Base-by-base conservation (phyloP, 2,329 filamentous ascomycete genomes). In the Plenodomus tracheiphilus region DNA sequence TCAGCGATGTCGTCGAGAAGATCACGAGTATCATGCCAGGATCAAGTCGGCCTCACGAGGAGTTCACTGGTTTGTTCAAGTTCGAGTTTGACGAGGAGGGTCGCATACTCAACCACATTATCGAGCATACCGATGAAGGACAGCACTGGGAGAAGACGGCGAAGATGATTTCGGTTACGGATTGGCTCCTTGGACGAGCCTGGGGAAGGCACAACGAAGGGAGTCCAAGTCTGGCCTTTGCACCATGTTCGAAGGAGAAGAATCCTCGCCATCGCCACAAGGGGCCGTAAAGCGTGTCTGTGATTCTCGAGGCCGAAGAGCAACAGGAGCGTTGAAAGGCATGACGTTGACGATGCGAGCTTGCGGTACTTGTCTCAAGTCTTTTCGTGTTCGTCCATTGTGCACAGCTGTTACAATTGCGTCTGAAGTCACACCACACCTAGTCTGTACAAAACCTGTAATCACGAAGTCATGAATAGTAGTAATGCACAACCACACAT, bases 81-180 rank as follows among this genome's bases (percentile, higher is more conserved):
- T 99, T 99, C 70, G 90, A 96, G 58, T 99, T 99, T 69, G 94
- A 97, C 66, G 80, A 85, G 39, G 83, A 96, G 62, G 94, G 94
- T 1, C 81, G 91, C 55, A 85, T 99, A 30, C 74, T 88, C 40
- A 91, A 85, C 59, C 94, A 97, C 72, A 96, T 90, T 0, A 97
- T 99, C 64, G 94, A 99, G 74, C 89, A 96, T 74, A 88, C 89
- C 1, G 88, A 97, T 63, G 87, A 94, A 64, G 86, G 87, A 15
- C 84, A 87, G 34, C 85, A 90, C 51, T 95, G 88, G 85, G 92
- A 97, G 63, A 85, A 84, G 54, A 91, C 89, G 20, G 87, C 89
- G 18, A 89, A 87, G 66, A 88, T 99, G 17, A 91, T 97, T 15
- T 91, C 88, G 13, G 77, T 97, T 58, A 97, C 94, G 15, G 94